Evolutionary conservation across 1,284 basidiomycete species (phyloP).

Genomic region (Ceratobasidium sp.): DNA sequence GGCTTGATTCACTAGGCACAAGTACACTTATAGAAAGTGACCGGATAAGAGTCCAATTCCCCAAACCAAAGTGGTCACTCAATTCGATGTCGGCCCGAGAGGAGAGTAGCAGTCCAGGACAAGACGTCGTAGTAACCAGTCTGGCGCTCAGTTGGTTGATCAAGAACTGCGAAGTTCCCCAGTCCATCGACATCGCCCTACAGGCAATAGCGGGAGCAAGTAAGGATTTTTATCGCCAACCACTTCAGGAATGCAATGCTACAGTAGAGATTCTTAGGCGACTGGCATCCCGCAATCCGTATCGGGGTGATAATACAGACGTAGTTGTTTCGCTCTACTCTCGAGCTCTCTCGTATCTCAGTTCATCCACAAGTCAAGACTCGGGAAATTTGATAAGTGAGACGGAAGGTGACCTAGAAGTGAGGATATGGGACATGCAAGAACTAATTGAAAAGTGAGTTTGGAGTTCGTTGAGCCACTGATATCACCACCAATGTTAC

Average conservation of each 20-base stretch:
- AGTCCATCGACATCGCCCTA: background rate
- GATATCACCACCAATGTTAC: background rate
- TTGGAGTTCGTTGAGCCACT: background rate
- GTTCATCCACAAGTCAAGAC: background rate
- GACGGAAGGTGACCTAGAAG: too few relatives aligned
- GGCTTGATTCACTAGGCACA: too few relatives aligned
- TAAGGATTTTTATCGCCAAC: background rate
- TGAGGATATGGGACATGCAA: background rate
- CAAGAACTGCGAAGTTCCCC: background rate
- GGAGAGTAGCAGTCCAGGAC: too few relatives aligned
- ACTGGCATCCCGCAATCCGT: background rate
- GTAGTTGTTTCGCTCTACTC: background rate
- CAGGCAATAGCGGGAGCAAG: slow-evolving; percentile 5
- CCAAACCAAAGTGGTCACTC: too few relatives aligned
- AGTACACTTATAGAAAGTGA: too few relatives aligned
- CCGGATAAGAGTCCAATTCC: too few relatives aligned
- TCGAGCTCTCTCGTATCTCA: background rate
- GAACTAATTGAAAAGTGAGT: background rate
- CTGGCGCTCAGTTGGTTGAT: slow-evolving; percentile 12
- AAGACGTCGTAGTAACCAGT: background rate
- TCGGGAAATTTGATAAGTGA: background rate
- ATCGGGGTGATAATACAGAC: too few relatives aligned
- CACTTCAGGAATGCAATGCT: slow-evolving; percentile 1
- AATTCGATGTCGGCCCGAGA: too few relatives aligned
- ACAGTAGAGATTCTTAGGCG: background rate